Conservation (phyloP, 2,329 filamentous ascomycete species). For the Calonectria ilicicola region DNA sequence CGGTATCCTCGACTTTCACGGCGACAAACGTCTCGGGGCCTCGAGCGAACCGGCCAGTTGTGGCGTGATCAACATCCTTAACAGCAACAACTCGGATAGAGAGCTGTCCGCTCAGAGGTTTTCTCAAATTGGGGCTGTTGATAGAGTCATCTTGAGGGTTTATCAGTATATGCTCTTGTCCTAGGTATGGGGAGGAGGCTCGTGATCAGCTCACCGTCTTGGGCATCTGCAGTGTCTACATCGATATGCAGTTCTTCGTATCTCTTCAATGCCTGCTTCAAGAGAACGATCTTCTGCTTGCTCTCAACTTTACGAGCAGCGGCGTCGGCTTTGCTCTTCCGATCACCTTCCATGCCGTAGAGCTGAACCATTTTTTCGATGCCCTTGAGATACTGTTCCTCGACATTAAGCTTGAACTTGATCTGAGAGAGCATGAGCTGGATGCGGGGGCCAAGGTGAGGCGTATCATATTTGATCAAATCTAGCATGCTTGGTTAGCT, state of each 20-base stretch:
- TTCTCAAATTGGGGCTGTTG: constrained; percentile 93
- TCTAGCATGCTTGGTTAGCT: constrained; percentile 65
- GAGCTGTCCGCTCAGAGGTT: constrained; percentile 93
- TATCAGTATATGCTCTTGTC: constrained; percentile 38
- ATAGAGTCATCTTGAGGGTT: constrained; percentile 85
- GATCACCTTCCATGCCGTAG: constrained; percentile 96
- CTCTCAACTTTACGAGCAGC: constrained; percentile 92
- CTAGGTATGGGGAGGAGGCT: neutral
- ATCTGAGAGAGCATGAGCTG: constrained; percentile 99
- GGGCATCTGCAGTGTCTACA: constrained; percentile 81
- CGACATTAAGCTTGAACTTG: constrained; percentile 98
- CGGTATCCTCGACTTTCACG: constrained; percentile 95
- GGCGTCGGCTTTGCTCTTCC: constrained; percentile 94
- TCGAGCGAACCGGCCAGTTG: constrained; percentile 84
- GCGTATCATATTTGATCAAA: constrained; percentile 98
- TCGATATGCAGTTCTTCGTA: constrained; percentile 98
- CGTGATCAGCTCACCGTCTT: constrained; percentile 75
- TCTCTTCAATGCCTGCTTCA: constrained; percentile 95
- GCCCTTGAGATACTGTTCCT: constrained; percentile 98
- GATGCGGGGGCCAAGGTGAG: constrained; percentile 94
- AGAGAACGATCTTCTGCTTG: constrained; percentile 95
- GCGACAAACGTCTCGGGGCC: constrained; percentile 96
- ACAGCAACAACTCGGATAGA: constrained; percentile 89
- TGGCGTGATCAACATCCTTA: constrained; percentile 93
- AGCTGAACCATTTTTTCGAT: constrained; percentile 99